Base-by-base conservation (phyloP, 2,329 filamentous ascomycete genomes). In the Apiospora pterosperma region DNA sequence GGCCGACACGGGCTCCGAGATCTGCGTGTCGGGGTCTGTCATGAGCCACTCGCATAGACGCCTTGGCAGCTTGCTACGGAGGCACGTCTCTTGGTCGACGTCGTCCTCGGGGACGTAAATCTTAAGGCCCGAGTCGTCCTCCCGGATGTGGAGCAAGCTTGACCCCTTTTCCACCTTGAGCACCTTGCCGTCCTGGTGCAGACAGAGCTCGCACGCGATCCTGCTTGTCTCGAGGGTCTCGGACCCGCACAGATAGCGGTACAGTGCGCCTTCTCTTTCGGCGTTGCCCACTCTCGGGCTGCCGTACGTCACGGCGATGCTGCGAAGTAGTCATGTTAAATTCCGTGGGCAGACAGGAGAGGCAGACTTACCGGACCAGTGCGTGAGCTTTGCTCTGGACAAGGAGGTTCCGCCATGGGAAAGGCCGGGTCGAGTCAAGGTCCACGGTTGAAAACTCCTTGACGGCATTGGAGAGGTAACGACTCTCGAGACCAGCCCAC, bases 1-100 rank as follows among this genome's bases (percentile, higher is more conserved):
- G 11, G 21, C 4, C 25, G 42, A 4, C 42, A 25, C 21, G 21
- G 42, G 42, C 21, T 25, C 12, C 21, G 21, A 11, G 21, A 48
- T 48, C 25, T 48, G 42, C 23, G 42, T 48, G 42, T 25, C 42
- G 25, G 42, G 42, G 23, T 48, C 42, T 12, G 67, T 73, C 76
- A 80, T 78, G 41, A 80, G 70, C 76, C 76, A 79, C 11, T 71
- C 64, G 0, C 74, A 67, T 2, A 81, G 68, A 1, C 65, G 70
- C 7, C 67, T 62, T 0, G 76, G 71, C 1, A 80, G 73, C 0
- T 60, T 41, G 0, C 67, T 69, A 11, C 64, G 67, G 65, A 76
- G 78, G 62, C 70, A 74, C 8, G 72, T 67, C 5, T 73, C 67
- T 59, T 76, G 78, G 0, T 65, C 52, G 10, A 69, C 65, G 14